Base-by-base conservation (phyloP, 805 yeast species). In the Candida patagonica region DNA sequence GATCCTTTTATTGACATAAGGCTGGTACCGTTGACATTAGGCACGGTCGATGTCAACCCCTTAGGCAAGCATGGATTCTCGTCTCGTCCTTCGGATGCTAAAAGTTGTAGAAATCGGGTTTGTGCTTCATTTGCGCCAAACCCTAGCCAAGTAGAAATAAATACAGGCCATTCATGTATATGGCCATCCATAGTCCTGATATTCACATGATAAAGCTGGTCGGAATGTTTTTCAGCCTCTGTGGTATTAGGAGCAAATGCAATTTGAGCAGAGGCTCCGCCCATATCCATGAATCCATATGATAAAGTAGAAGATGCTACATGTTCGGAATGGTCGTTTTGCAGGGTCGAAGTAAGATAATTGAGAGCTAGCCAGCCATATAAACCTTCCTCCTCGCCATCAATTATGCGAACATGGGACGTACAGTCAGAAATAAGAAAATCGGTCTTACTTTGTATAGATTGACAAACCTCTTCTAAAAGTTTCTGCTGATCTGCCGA, bases 221-320 rank as follows among this genome's bases (percentile, higher is more conserved):
- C 88, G 30, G 62, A 56, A 57, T 86, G 94, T 46, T 70, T 71
- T 20, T 57, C 61, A 6, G 80, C 60, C 45, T 85, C 87, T n/a
- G 70, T 65, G 3, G 53, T 46, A 30, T 71, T 68, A 0, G 96
- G 96, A 6, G 83, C 87, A 68, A 88, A 92, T 6, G 97, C 95
- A 17, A 92, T 74, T 56, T 92, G 98, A 0, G 96, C 86, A 1
- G 96, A 86, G 0, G 98, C 98, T 10, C 98, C 98, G 12, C 98
- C 98, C 98, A 92, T 92, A 59, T 92, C 98, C 89, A 92, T 81
- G 52, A 92, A 89, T 4, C 98, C 98, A 48, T 73, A 79, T 0
- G 95, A 77, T n/a, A 61, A 60, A 50, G 73, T 81, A 3, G 35
- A 49, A 6, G 41, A 38, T 13, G 24, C 7, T 3, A 35, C 21